A percentile compares a stretch with the other conserved stretches of the same genome.
phyloP scores from a whole-genome alignment of 495 filamentous ascomycete genomes.

The Neurospora sp. region DNA sequence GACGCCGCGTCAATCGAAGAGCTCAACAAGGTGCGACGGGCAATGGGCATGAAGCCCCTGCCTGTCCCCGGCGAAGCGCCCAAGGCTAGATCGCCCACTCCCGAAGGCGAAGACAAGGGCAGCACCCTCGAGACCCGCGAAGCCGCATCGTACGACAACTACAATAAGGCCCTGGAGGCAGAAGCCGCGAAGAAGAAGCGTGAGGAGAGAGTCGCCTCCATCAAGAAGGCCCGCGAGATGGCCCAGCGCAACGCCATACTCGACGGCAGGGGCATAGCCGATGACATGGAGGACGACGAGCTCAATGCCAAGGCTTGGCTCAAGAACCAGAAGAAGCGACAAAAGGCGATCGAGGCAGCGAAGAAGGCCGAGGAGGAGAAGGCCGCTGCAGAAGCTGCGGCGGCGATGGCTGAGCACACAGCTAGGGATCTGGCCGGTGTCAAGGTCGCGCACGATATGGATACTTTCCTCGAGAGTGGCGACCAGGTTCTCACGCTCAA shows the following conservation, averaged over 20 bases:
- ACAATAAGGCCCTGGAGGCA: slow-evolving; percentile 41
- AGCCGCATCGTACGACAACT: slow-evolving; percentile 61
- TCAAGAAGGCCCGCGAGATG: slow-evolving; percentile 81
- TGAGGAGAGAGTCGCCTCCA: slow-evolving; percentile 63
- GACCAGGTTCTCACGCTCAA: slow-evolving; percentile 86
- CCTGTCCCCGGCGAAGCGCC: slow-evolving; percentile 58
- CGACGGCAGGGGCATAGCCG: slow-evolving; percentile 71
- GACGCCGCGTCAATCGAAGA: slow-evolving; percentile 84
- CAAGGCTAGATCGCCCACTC: slow-evolving; percentile 19
- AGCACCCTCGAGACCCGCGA: slow-evolving; percentile 76
- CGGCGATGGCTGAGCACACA: slow-evolving; percentile 54
- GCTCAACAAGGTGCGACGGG: slow-evolving; percentile 84
- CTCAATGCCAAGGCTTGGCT: slow-evolving; percentile 80
- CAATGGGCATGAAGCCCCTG: slow-evolving; percentile 82
- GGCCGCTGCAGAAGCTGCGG: slow-evolving; percentile 37
- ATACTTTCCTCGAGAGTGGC: slow-evolving; percentile 64
- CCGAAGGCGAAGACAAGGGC: slow-evolving; percentile 49
- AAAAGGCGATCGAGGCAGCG: slow-evolving; percentile 78
- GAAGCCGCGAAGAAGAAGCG: slow-evolving; percentile 61
- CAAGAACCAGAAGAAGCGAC: slow-evolving; percentile 74
- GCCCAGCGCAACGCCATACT: slow-evolving; percentile 64
- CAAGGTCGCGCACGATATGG: slow-evolving; percentile 79
- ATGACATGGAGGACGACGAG: slow-evolving; percentile 54
- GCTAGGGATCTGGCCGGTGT: slow-evolving; percentile 77
- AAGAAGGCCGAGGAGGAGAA: slow-evolving; percentile 67